Conservation (phyloP, 1,139 yeast species). For the Diutina ranongensis region DNA sequence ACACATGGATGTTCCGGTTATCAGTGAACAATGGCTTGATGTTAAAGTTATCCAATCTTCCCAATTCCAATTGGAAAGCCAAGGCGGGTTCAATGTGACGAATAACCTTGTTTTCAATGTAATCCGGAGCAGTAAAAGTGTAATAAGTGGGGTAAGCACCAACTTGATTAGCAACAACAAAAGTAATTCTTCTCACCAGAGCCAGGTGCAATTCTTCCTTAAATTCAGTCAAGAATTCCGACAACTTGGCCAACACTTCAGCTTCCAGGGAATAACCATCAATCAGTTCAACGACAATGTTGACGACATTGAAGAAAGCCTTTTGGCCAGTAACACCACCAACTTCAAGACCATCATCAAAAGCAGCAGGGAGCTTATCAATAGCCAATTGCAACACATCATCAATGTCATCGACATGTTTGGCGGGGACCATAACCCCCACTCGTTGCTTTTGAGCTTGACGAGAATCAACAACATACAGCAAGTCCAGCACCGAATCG, state of each 20-base stretch:
- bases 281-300: slow-evolving; percentile 60
- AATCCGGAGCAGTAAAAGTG: slow-evolving; percentile 86
- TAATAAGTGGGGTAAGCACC: slow-evolving; percentile 92
- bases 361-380: slow-evolving; percentile 44
- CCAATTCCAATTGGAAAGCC: slow-evolving; percentile 93
- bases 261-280: slow-evolving; percentile 69
- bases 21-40: slow-evolving; percentile 93
- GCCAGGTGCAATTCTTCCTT: slow-evolving; percentile 59
- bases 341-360: slow-evolving; percentile 29
- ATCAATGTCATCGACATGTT: slow-evolving; percentile 82
- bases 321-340: background rate
- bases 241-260: slow-evolving; percentile 50
- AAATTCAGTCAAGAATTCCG: slow-evolving; percentile 56
- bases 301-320: slow-evolving; percentile 54
- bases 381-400: slow-evolving; percentile 70
- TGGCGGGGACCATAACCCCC: slow-evolving; percentile 79
- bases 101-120: slow-evolving; percentile 74
- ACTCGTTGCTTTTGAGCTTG: slow-evolving; percentile 51
- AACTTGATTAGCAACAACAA: slow-evolving; percentile 70
- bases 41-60: slow-evolving; percentile 86
- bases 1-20: slow-evolving; percentile 94
- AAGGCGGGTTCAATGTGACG: slow-evolving; percentile 98
- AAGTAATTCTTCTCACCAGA: slow-evolving; percentile 83
- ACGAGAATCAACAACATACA: slow-evolving; percentile 64
- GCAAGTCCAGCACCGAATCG: slow-evolving; percentile 83